These are phyloP conservation scores for Phialophora macrospora DNA, from an alignment of 2,329 filamentous ascomycete genomes.

Conservation along the genomic window DNA sequence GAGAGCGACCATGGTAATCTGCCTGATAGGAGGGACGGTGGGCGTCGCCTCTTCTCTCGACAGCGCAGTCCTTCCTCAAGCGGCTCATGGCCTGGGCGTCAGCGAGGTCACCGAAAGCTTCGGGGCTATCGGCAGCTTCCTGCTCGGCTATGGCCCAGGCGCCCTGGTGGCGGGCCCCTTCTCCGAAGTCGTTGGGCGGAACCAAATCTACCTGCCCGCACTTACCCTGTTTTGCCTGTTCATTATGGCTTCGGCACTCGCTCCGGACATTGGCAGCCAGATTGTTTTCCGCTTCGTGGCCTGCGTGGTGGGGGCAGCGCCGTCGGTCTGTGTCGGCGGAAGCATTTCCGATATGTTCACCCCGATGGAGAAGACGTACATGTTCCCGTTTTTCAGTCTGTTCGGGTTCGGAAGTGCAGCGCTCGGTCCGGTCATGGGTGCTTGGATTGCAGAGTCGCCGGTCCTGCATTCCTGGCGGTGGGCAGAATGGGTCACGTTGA, in stretches of 20 bases:
- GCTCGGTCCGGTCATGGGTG: slow-evolving; percentile 50
- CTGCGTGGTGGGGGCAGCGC: slow-evolving; percentile 57
- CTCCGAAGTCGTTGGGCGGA: slow-evolving; percentile 56
- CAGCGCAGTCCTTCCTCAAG: slow-evolving; percentile 52
- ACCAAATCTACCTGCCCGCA: slow-evolving; percentile 56
- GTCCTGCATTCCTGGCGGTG: slow-evolving; percentile 53
- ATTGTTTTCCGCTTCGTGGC: slow-evolving; percentile 57
- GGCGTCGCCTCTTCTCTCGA: slow-evolving; percentile 56
- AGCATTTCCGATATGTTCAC: slow-evolving; percentile 55
- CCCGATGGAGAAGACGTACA: slow-evolving; percentile 55
- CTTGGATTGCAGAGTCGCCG: slow-evolving; percentile 49
- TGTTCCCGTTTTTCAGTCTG: slow-evolving; percentile 57
- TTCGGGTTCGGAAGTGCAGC: slow-evolving; percentile 47
- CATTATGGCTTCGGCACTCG: slow-evolving; percentile 55
- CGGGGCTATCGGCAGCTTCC: slow-evolving; percentile 46
- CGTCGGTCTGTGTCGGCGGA: slow-evolving; percentile 54
- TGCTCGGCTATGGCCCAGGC: slow-evolving; percentile 57
- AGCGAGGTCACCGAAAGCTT: slow-evolving; percentile 52
- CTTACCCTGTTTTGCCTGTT: slow-evolving; percentile 57
- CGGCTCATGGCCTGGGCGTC: slow-evolving; percentile 50
- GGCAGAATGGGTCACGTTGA: slow-evolving; percentile 53
- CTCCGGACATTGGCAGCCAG: slow-evolving; percentile 54
- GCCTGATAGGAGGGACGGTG: slow-evolving; percentile 57
- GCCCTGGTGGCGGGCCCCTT: slow-evolving; percentile 57
- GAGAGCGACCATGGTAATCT: slow-evolving; percentile 51